These are phyloP conservation scores for Coprinellus aureogranulatus DNA, from an alignment of 768 basidiomycete genomes.

Conservation along the genomic window DNA sequence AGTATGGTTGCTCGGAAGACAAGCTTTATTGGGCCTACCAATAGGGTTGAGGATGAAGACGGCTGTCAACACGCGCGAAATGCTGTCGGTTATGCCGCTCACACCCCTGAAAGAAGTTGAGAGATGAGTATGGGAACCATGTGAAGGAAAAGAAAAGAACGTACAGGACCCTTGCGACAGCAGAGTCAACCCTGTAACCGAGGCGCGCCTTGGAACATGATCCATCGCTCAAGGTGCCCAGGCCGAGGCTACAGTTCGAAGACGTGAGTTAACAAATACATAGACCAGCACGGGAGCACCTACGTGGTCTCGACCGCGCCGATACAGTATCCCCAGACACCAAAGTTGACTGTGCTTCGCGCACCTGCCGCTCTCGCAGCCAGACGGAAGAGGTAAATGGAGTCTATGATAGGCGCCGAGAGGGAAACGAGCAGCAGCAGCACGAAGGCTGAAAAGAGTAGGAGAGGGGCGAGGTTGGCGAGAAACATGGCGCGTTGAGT, in stretches of 20 bases:
- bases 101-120: constrained; percentile 13
- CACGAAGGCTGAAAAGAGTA: constrained; percentile 53
- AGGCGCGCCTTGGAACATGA: constrained; percentile 48
- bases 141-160: constrained; percentile 17
- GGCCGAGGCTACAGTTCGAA: constrained; percentile 43
- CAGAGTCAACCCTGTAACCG: constrained; percentile 56
- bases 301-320: constrained; percentile 46
- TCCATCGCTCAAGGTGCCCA: constrained; percentile 34
- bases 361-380: constrained; percentile 29
- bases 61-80: constrained; percentile 45
- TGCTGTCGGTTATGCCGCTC: constrained; percentile 21
- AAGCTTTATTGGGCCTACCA: constrained; percentile 29
- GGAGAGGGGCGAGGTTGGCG: constrained; percentile 35
- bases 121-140: constrained; percentile 35
- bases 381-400: constrained; percentile 56
- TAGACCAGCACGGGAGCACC: constrained; percentile 16
- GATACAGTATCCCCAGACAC: constrained; percentile 65
- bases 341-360: constrained; percentile 44
- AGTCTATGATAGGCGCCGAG: constrained; percentile 56
- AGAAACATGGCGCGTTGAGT: constrained; percentile 18
- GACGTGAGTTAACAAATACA: no score
- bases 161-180: constrained; percentile 45
- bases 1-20: neutral
- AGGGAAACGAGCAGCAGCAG: constrained; percentile 62
- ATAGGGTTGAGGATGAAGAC: constrained; percentile 56